phyloP scores from a whole-genome alignment of 2,329 filamentous ascomycete species.

The Emergomyces pasteurianus region DNA sequence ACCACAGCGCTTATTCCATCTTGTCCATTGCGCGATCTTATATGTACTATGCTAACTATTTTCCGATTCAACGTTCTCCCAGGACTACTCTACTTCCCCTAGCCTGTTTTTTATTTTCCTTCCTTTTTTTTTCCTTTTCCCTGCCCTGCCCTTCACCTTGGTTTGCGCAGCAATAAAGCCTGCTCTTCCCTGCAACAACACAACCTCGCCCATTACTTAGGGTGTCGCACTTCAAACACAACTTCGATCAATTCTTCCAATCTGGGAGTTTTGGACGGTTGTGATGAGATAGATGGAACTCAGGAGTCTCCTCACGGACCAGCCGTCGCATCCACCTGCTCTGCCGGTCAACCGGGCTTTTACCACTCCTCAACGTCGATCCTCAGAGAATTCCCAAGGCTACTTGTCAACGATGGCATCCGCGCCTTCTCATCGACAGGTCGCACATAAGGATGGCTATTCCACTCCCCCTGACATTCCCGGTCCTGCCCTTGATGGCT shows the following conservation, averaged over 20 bases:
- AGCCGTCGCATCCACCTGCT: slow-evolving; percentile 4
- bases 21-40: neutral
- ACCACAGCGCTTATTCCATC: neutral
- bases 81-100: neutral
- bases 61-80: neutral
- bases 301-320: slow-evolving; percentile 8
- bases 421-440: slow-evolving; percentile 21
- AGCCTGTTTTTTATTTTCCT: neutral
- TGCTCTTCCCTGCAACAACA: neutral
- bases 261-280: neutral
- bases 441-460: slow-evolving; percentile 23
- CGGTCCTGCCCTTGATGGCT: slow-evolving; percentile 17
- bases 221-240: neutral
- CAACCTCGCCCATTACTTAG: neutral
- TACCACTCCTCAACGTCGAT: slow-evolving; percentile 13
- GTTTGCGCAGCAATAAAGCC: neutral
- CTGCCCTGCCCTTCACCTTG: neutral
- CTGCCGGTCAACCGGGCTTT: neutral
- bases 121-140: neutral
- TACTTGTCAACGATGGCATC: slow-evolving; percentile 18
- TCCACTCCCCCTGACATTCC: slow-evolving; percentile 23
- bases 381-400: slow-evolving; percentile 21
- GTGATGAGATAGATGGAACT: slow-evolving; percentile 13
- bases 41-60: neutral
- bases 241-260: neutral